These are phyloP conservation scores for Leptosphaerulina australis DNA, from an alignment of 2,329 filamentous ascomycete species.

Conservation along the genomic window DNA sequence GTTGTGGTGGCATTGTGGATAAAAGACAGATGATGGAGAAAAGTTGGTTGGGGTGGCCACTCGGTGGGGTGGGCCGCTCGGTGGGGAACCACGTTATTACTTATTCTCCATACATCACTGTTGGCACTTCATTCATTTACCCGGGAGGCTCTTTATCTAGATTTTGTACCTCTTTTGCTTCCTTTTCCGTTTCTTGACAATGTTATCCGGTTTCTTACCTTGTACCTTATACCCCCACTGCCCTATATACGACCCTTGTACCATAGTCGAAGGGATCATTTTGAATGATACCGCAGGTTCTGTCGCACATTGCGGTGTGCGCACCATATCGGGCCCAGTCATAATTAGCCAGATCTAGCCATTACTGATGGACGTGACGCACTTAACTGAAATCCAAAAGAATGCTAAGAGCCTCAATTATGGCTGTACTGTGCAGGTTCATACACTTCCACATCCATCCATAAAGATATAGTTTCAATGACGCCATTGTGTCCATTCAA, in stretches of 20 bases:
- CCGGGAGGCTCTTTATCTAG: constrained; percentile 12
- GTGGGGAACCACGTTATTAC: too few relatives aligned
- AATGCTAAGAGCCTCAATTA: constrained; percentile 4
- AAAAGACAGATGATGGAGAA: too few relatives aligned
- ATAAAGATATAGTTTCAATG: too few relatives aligned
- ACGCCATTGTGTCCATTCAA: too few relatives aligned
- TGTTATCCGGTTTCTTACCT: constrained; percentile 11
- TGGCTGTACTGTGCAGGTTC: not conserved
- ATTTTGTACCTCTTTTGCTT: constrained; percentile 26
- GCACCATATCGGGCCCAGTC: not conserved
- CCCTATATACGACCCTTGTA: constrained; percentile 1
- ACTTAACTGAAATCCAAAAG: not conserved
- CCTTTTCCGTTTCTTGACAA: constrained; percentile 24
- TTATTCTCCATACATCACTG: not conserved
- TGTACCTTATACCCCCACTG: constrained; percentile 2
- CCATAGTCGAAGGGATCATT: not conserved
- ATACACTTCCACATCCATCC: not conserved
- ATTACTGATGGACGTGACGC: not conserved
- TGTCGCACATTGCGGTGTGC: not conserved
- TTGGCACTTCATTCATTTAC: not conserved
- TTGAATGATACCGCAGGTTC: not conserved
- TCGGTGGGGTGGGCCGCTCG: too few relatives aligned
- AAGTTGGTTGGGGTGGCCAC: too few relatives aligned
- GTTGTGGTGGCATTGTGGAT: too few relatives aligned
- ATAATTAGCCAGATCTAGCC: not conserved